Percentiles rank a stretch among this genome's conserved stretches.
Evolutionary conservation across 768 basidiomycete genomes (phyloP).

Genomic region (Galerina marginata): DNA sequence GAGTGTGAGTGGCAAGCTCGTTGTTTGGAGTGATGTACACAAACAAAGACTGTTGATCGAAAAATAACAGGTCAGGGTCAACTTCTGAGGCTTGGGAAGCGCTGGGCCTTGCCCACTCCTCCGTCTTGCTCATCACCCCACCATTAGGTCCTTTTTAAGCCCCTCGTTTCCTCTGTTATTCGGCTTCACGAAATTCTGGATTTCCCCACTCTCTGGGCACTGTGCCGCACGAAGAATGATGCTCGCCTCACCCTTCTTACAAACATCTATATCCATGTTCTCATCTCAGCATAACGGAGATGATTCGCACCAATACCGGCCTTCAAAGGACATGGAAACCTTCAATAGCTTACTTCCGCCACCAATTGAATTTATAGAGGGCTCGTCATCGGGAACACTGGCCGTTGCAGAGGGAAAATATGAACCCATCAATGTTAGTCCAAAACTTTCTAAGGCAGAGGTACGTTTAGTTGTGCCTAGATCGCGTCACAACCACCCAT

Average conservation of each 20-base stretch:
- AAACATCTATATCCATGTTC: constrained; percentile 54
- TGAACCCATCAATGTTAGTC: constrained; percentile 77
- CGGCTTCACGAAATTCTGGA: background rate
- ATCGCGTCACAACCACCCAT: constrained; percentile 2
- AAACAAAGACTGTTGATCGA: constrained; percentile 27
- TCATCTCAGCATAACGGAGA: constrained; percentile 54
- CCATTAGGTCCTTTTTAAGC: background rate
- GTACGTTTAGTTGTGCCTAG: constrained; percentile 39
- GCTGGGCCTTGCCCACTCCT: constrained; percentile 6
- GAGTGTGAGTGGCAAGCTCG: background rate
- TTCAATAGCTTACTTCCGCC: constrained; percentile 82
- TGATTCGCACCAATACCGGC: constrained; percentile 61
- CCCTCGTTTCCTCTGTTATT: background rate
- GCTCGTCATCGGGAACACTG: constrained; percentile 78
- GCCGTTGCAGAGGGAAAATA: constrained; percentile 79
- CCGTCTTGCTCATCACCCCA: background rate
- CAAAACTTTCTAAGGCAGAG: constrained; percentile 53
- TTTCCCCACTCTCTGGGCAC: constrained; percentile 1
- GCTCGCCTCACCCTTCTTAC: constrained; percentile 71
- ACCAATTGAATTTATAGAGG: constrained; percentile 84
- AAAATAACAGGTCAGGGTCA: constrained; percentile 18
- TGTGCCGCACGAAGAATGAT: constrained; percentile 45
- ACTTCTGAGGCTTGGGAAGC: background rate
- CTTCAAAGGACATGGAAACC: constrained; percentile 72
- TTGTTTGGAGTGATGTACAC: constrained; percentile 7